Evolutionary conservation across 1,284 basidiomycete genomes (phyloP).

Genomic region (Ustilago trichophora): DNA sequence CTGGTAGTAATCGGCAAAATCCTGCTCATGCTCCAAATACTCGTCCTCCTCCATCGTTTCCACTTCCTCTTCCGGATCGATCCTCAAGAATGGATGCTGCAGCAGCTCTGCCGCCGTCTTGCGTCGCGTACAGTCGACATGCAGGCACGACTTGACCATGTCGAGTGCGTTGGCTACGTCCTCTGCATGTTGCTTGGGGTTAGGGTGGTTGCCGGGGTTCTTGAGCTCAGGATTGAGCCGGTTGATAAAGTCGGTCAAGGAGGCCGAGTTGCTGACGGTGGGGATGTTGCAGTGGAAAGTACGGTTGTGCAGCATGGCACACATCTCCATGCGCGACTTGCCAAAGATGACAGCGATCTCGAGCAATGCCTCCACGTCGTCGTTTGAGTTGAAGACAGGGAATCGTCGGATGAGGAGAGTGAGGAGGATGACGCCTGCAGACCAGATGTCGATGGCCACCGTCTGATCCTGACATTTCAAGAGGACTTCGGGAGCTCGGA

Average conservation of each 20-base stretch:
- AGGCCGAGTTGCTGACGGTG: constrained; percentile 30
- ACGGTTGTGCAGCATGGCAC: constrained; percentile 81
- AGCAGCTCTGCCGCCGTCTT: constrained; percentile 57
- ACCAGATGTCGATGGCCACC: constrained; percentile 94
- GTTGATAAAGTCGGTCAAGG: constrained; percentile 57
- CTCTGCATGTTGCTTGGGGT: constrained; percentile 46
- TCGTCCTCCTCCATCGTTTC: constrained; percentile 21
- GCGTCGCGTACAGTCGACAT: constrained; percentile 60
- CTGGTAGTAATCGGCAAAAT: constrained; percentile 36
- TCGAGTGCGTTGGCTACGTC: constrained; percentile 60
- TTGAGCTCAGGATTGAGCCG: constrained; percentile 54
- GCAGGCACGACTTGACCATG: constrained; percentile 55
- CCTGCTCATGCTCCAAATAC: constrained; percentile 4
- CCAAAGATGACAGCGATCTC: constrained; percentile 92
- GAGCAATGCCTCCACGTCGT: constrained; percentile 93
- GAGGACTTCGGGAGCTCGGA: constrained; percentile 94
- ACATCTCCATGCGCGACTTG: constrained; percentile 81
- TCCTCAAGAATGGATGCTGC: constrained; percentile 55
- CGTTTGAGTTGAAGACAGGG: constrained; percentile 91
- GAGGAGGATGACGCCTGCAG: constrained; percentile 88
- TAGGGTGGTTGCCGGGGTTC: constrained; percentile 49
- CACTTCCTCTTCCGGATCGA: constrained; percentile 20
- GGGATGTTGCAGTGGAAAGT: constrained; percentile 61
- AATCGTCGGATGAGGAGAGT: constrained; percentile 93
- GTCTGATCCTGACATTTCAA: constrained; percentile 94